These are phyloP conservation scores for Mycena rosella DNA, from an alignment of 768 basidiomycete species.

Conservation along the genomic window DNA sequence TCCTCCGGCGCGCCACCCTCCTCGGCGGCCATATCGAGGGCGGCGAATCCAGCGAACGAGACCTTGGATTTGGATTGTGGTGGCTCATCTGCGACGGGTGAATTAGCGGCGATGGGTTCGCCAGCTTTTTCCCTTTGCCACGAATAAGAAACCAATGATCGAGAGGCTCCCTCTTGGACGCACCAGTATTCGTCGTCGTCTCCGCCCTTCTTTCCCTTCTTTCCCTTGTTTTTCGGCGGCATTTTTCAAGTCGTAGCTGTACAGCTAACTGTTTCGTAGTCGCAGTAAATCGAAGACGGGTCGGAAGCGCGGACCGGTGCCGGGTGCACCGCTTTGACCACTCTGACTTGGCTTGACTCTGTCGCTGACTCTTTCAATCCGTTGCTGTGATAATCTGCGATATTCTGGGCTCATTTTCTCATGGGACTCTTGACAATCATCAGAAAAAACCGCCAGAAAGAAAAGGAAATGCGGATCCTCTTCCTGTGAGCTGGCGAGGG, in stretches of 20 bases:
- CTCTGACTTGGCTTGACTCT: background rate
- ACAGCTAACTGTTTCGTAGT: background rate
- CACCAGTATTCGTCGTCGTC: slow-evolving; percentile 91
- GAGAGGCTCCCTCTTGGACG: slow-evolving; percentile 36
- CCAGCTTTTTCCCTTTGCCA: slow-evolving; percentile 72
- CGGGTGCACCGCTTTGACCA: background rate
- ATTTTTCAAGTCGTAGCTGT: slow-evolving; percentile 45
- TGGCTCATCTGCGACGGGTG: slow-evolving; percentile 58
- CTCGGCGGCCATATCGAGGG: slow-evolving; percentile 55
- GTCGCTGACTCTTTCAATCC: too few relatives aligned
- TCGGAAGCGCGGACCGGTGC: slow-evolving; percentile 10
- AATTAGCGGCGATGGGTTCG: slow-evolving; percentile 62
- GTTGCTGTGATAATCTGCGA: too few relatives aligned
- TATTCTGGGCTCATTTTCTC: background rate
- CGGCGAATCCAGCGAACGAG: slow-evolving; percentile 66
- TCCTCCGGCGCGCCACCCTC: slow-evolving; percentile 60
- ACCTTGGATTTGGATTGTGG: slow-evolving; percentile 45
- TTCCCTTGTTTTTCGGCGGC: slow-evolving; percentile 80
- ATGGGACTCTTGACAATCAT: slow-evolving; percentile 99
- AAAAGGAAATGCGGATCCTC: slow-evolving; percentile 95
- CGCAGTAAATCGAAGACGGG: too few relatives aligned
- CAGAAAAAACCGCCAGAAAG: slow-evolving; percentile 94
- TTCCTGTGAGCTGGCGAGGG: slow-evolving; percentile 77
- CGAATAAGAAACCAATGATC: slow-evolving; percentile 23
- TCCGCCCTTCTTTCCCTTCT: slow-evolving; percentile 81